Evolutionary conservation across 148 eudicot genomes (phyloP).

Genomic region (Diospyros lotus): DNA sequence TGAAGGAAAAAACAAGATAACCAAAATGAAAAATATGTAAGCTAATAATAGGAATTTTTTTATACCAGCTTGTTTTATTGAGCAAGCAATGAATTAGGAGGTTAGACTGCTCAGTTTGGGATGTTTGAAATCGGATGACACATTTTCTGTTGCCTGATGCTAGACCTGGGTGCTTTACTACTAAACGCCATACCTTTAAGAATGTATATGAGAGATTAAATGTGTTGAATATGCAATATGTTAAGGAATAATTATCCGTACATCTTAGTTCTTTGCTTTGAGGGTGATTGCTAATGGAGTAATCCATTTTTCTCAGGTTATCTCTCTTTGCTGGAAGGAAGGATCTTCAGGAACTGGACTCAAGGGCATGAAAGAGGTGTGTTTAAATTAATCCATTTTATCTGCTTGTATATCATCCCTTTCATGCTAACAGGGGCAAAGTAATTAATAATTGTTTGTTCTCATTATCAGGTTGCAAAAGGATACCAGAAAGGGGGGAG

Average conservation of each 20-base stretch:
- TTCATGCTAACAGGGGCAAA: background rate
- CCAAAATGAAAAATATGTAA: too few species aligned
- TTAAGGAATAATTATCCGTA: background rate
- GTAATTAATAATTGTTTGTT: background rate
- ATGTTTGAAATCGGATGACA: background rate
- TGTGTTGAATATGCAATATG: background rate
- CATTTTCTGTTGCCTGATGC: background rate
- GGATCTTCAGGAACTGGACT: conserved; percentile 44
- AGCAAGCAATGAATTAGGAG: background rate
- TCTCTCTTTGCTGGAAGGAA: conserved; percentile 64
- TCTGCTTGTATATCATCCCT: background rate
- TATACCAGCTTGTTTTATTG: background rate
- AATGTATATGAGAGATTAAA: background rate
- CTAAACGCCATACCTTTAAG: background rate
- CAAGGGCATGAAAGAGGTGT: conserved; percentile 63
- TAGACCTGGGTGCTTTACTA: background rate
- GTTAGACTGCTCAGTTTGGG: background rate
- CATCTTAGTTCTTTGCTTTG: background rate
- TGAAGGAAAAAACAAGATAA: too few species aligned
- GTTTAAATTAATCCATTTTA: conserved; percentile 4
- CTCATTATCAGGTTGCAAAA: conserved; percentile 44
- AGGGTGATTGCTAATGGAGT: background rate
- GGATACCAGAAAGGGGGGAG: conserved; percentile 49
- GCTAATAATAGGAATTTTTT: background rate
- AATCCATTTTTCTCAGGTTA: conserved; percentile 36